These are phyloP conservation scores for Fulvia fulva DNA, from an alignment of 2,329 filamentous ascomycete genomes.

Conservation along the genomic window DNA sequence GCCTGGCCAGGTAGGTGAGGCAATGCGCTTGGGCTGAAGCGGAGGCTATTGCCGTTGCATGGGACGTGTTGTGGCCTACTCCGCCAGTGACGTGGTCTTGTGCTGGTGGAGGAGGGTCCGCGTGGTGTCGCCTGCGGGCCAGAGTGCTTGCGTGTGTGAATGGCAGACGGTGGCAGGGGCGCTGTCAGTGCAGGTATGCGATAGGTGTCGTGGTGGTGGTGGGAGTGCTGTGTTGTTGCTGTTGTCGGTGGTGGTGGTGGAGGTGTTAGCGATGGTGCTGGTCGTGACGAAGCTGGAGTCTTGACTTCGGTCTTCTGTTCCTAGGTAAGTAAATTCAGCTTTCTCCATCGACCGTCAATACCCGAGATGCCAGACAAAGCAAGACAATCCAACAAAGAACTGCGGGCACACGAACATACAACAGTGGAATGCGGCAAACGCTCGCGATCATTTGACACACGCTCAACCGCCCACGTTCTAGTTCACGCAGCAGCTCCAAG, in stretches of 20 bases:
- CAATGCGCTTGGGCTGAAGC: conserved; percentile 42
- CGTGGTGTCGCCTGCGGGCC: conserved; percentile 19
- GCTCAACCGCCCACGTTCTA: neutral
- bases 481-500: neutral
- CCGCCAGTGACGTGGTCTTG: conserved; percentile 15
- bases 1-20: conserved; percentile 43
- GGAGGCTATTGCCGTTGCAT: conserved; percentile 27
- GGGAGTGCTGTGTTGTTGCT: neutral
- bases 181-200: neutral
- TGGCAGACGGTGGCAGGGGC: neutral
- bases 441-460: neutral
- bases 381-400: neutral
- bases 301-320: neutral
- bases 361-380: neutral
- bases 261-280: neutral
- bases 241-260: neutral
- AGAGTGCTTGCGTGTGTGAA: conserved; percentile 16
- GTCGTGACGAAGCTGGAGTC: neutral
- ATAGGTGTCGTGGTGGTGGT: neutral
- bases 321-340: neutral
- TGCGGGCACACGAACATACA: neutral
- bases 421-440: neutral
- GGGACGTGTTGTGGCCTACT: conserved; percentile 27
- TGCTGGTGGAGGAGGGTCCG: conserved; percentile 18
- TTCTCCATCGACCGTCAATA: neutral